These are phyloP conservation scores for Myriosclerotinia curreyana DNA, from an alignment of 2,329 filamentous ascomycete genomes.

Conservation along the genomic window DNA sequence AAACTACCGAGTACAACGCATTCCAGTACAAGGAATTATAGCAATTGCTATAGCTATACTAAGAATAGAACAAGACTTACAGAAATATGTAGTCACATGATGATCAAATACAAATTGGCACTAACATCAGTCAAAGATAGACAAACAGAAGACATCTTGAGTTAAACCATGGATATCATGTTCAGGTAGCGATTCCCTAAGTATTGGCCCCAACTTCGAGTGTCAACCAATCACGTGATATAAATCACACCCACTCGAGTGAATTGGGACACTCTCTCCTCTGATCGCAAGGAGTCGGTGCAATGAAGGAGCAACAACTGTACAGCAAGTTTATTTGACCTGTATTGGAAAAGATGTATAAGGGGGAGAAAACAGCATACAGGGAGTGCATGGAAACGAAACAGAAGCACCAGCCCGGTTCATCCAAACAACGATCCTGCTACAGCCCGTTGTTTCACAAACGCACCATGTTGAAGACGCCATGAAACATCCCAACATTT, in stretches of 20 bases:
- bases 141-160: neutral
- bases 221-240: neutral
- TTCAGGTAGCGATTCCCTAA: too few species aligned
- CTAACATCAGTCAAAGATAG: neutral
- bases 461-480: neutral
- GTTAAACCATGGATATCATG: too few species aligned
- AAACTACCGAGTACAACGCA: too few species aligned
- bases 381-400: too few species aligned
- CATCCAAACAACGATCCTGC: constrained; percentile 18
- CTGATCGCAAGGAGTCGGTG: neutral
- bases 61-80: neutral
- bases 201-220: too few species aligned
- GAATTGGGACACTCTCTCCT: neutral
- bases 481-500: constrained; percentile 19
- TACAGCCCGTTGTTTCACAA: constrained; percentile 15
- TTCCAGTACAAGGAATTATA: too few species aligned
- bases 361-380: neutral
- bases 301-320: neutral
- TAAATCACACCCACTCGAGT: neutral
- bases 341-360: neutral
- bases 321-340: too few species aligned
- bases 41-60: too few species aligned
- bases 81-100: neutral
- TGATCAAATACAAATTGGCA: neutral
- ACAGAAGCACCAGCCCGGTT: constrained; percentile 9